Base-by-base conservation (phyloP, 441 rosid species). In the Erysimum cheiri region DNA sequence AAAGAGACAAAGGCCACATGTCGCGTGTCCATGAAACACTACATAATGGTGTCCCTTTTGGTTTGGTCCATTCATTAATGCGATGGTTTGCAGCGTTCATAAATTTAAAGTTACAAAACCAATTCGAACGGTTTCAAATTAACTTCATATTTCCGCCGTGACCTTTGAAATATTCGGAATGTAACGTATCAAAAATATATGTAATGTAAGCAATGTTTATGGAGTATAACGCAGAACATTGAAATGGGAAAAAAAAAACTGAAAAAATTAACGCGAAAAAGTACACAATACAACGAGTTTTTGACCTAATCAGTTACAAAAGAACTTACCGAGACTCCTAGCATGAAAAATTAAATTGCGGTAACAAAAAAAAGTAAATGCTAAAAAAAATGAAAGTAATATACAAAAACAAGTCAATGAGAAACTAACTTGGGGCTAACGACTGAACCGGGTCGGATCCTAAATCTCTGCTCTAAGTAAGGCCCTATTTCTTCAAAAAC, bases 401-500 rank as follows among this genome's bases (percentile, higher is more conserved):
- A 69, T 69, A 69, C 70, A 33, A 35, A 67, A 37, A 22, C 11
- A 59, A 60, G 49, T 60, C 64, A 72, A 73, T 43, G 46, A 56
- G 48, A 67, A 61, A 54, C 40, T 43, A 62, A 62, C 69, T 60
- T 52, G 11, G 17, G 50, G 56, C 32, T 70, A 68, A 60, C 19
- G 41, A 50, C 62, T 24, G 53, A 73, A 73, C 72, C 77, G 61
- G 76, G 44, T 73, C 32, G 37, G 62, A 74, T 62, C 74, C 64
- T 47, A 60, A 62, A 60, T 13, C 15, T 59, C 19, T 72, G 48
- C 53, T 48, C 48, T 57, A 60, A 60, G 13, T n/a, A 24, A 5
- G 22, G 36, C 33, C 33, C 56, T 44, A 54, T 11, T 54, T 35
- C 44, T 60, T 73, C 77, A 73, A 73, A 73, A 60, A 60, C 68